Percentiles rank a stretch among this genome's conserved stretches.
These are phyloP conservation scores for Tylopilus orsonianus DNA, from an alignment of 1,284 basidiomycete species.

Conservation along the genomic window DNA sequence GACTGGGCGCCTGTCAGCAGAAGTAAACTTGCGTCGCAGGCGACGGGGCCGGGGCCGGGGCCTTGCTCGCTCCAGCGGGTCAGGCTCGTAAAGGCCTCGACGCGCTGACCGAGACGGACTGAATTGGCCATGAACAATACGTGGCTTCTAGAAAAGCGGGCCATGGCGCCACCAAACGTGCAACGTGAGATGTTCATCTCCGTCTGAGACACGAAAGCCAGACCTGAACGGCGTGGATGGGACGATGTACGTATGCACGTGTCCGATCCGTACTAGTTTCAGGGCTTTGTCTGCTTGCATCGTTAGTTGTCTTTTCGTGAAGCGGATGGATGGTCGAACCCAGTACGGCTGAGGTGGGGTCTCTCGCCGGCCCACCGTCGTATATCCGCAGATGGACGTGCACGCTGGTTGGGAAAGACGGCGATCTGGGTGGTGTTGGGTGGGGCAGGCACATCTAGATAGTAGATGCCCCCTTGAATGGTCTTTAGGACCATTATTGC, in stretches of 20 bases:
- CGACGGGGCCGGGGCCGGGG: too few relatives aligned
- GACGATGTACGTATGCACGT: too few relatives aligned
- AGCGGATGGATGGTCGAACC: background rate
- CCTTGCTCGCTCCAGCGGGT: too few relatives aligned
- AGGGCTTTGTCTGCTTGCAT: too few relatives aligned
- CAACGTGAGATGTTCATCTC: background rate
- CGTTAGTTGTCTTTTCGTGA: background rate
- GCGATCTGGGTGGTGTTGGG: background rate
- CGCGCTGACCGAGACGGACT: background rate
- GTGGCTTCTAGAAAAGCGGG: background rate
- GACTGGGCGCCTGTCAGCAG: too few relatives aligned
- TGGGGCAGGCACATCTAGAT: background rate
- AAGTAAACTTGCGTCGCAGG: too few relatives aligned
- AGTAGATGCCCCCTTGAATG: background rate
- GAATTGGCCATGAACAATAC: background rate
- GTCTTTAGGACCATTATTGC: too few relatives aligned
- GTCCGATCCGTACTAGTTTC: too few relatives aligned
- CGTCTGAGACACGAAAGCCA: background rate
- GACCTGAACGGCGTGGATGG: background rate
- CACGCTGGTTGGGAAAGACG: background rate
- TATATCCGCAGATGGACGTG: background rate
- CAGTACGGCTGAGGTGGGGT: constrained; percentile 1
- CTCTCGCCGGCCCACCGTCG: background rate
- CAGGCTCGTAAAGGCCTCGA: background rate
- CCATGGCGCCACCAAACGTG: background rate